Evolutionary conservation across 2,329 filamentous ascomycete genomes (phyloP).

Genomic region (Chaetomiaceae sp.): DNA sequence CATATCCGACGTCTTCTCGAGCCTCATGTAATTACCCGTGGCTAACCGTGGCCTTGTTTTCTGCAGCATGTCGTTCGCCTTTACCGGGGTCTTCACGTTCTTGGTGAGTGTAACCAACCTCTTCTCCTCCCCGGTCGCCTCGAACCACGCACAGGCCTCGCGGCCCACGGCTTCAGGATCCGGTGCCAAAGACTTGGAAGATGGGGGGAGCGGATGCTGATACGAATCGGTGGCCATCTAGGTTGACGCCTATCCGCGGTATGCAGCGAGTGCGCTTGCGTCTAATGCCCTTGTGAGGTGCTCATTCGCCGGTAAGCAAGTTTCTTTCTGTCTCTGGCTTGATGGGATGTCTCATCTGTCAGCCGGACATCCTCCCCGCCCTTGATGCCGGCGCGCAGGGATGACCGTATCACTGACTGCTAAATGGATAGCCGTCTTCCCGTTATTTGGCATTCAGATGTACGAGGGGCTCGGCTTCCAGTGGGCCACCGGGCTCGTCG

Average conservation of each 20-base stretch:
- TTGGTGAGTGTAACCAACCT: conserved; percentile 49
- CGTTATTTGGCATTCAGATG: conserved; percentile 68
- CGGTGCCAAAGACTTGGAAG: conserved; percentile 21
- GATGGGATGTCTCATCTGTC: conserved; percentile 12
- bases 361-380: no score
- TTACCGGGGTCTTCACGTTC: conserved; percentile 83
- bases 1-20: conserved; percentile 24
- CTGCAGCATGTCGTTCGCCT: conserved; percentile 66
- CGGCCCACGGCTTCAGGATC: conserved; percentile 9
- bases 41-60: conserved; percentile 17
- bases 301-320: conserved; percentile 62
- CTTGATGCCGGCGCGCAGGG: no score
- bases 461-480: conserved; percentile 63
- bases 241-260: conserved; percentile 66
- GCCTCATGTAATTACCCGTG: conserved; percentile 24
- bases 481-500: conserved; percentile 60
- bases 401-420: no score
- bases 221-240: conserved; percentile 28
- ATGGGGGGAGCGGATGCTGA: conserved; percentile 20
- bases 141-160: conserved; percentile 13
- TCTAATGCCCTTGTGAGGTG: conserved; percentile 78
- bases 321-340: neutral
- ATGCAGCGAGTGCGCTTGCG: conserved; percentile 71
- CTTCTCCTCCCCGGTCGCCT: neutral
- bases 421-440: conserved; percentile 70